Conservation (phyloP, 768 basidiomycete genomes). For the Collybiopsis confluens region DNA sequence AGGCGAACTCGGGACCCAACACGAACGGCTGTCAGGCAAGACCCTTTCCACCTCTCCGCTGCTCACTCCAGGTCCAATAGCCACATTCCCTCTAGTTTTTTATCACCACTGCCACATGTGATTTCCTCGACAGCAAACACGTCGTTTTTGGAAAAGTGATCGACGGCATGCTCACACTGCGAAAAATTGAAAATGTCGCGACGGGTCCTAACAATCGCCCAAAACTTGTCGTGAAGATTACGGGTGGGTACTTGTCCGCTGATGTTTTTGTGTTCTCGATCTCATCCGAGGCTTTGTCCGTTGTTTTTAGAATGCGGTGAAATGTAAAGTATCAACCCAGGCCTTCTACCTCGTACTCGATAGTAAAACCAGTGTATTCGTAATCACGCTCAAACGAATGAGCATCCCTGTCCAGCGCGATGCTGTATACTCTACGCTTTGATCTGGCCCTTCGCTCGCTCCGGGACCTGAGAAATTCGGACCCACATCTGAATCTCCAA, state of each 20-base stretch:
- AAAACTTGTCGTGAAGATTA: slow-evolving; percentile 84
- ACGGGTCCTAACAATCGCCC: slow-evolving; percentile 89
- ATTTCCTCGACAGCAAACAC: slow-evolving; percentile 94
- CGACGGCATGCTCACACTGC: slow-evolving; percentile 90
- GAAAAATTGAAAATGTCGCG: slow-evolving; percentile 95
- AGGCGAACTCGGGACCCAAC: slow-evolving; percentile 94
- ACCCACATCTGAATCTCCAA: too few species aligned
- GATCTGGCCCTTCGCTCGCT: too few species aligned
- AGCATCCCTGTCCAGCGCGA: too few species aligned
- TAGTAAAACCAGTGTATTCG: too few species aligned
- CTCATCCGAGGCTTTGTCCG: background rate
- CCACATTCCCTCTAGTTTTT: slow-evolving; percentile 71
- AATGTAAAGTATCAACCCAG: slow-evolving; percentile 32
- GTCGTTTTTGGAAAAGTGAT: slow-evolving; percentile 89
- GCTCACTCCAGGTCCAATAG: too few species aligned
- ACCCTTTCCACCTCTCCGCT: background rate
- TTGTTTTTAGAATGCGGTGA: slow-evolving; percentile 49
- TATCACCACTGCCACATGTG: slow-evolving; percentile 91
- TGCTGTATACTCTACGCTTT: too few species aligned
- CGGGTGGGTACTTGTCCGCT: slow-evolving; percentile 45
- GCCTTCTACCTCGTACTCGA: too few species aligned
- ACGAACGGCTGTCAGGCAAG: slow-evolving; percentile 87
- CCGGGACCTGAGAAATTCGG: too few species aligned
- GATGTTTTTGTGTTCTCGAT: background rate
- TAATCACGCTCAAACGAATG: too few species aligned